Evolutionary conservation across 2,329 filamentous ascomycete genomes (phyloP).

Genomic region (Nothomitra cinnamomea): DNA sequence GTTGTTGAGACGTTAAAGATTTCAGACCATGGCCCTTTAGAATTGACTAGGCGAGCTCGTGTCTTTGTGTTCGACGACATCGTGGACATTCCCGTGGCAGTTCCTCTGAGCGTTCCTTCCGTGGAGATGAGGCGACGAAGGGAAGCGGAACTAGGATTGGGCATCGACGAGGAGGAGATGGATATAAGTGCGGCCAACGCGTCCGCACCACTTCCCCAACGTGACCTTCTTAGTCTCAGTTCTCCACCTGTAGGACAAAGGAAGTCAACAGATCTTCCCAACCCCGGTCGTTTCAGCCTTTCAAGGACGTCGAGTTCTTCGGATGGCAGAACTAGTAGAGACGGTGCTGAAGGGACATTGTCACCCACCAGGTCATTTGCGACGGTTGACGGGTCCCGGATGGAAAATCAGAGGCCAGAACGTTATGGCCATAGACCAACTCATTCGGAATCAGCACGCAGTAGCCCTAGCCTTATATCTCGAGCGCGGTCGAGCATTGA

Average conservation of each 20-base stretch:
- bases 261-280: constrained; percentile 43
- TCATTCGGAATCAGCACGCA: not conserved
- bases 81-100: constrained; percentile 86
- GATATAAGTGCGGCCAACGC: constrained; percentile 64
- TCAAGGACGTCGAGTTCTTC: constrained; percentile 24
- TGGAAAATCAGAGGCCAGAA: not conserved
- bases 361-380: constrained; percentile 15
- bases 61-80: constrained; percentile 98
- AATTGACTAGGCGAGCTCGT: constrained; percentile 74
- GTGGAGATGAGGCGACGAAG: constrained; percentile 62
- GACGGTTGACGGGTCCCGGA: constrained; percentile 8
- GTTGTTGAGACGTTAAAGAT: constrained; percentile 95
- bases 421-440: not conserved
- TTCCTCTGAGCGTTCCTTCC: constrained; percentile 71
- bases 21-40: constrained; percentile 77
- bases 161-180: constrained; percentile 65
- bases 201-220: constrained; percentile 32
- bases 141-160: constrained; percentile 26
- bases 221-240: constrained; percentile 54
- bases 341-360: constrained; percentile 13
- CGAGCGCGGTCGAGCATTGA: not conserved
- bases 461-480: not conserved
- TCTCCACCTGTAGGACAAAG: constrained; percentile 16
- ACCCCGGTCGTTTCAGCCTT: constrained; percentile 60
- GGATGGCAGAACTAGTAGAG: constrained; percentile 19